These are phyloP conservation scores for Malassezia caprae DNA, from an alignment of 1,284 basidiomycete genomes.

Conservation along the genomic window DNA sequence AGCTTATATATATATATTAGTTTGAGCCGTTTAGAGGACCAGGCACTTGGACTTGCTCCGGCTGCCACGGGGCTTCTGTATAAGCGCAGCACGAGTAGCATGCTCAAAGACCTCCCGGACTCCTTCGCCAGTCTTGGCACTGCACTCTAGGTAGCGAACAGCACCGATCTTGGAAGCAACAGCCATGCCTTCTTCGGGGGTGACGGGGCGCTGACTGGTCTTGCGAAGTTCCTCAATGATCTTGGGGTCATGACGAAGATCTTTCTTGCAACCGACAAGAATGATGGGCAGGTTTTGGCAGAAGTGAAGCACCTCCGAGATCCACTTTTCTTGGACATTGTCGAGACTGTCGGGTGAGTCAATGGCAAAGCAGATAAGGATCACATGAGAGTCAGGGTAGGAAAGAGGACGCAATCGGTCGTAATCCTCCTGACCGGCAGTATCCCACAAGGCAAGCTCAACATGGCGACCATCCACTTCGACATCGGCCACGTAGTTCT, in stretches of 20 bases:
- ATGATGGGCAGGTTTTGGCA: slow-evolving; percentile 76
- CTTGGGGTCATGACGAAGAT: slow-evolving; percentile 47
- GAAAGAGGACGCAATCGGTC: slow-evolving; percentile 56
- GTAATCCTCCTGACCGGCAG: slow-evolving; percentile 74
- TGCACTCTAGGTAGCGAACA: slow-evolving; percentile 79
- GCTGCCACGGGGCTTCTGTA: slow-evolving; percentile 50
- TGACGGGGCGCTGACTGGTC: slow-evolving; percentile 46
- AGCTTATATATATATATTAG: background rate
- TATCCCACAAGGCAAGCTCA: slow-evolving; percentile 89
- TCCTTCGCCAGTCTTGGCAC: slow-evolving; percentile 76
- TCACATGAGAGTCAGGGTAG: slow-evolving; percentile 84
- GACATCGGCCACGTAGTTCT: slow-evolving; percentile 78
- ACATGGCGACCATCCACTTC: slow-evolving; percentile 84
- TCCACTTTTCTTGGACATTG: slow-evolving; percentile 96
- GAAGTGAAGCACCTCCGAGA: slow-evolving; percentile 86
- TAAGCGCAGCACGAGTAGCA: slow-evolving; percentile 68
- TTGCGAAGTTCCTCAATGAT: slow-evolving; percentile 48
- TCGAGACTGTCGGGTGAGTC: slow-evolving; percentile 85
- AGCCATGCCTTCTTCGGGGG: slow-evolving; percentile 58
- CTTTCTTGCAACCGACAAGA: slow-evolving; percentile 78
- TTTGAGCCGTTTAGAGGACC: slow-evolving; percentile 52
- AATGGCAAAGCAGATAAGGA: slow-evolving; percentile 84
- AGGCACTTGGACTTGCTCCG: slow-evolving; percentile 53
- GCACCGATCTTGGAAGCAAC: slow-evolving; percentile 81
- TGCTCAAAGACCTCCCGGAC: slow-evolving; percentile 86